These are phyloP conservation scores for Stachybotrys chlorohalonatus DNA, from an alignment of 2,329 filamentous ascomycete genomes.

Conservation along the genomic window DNA sequence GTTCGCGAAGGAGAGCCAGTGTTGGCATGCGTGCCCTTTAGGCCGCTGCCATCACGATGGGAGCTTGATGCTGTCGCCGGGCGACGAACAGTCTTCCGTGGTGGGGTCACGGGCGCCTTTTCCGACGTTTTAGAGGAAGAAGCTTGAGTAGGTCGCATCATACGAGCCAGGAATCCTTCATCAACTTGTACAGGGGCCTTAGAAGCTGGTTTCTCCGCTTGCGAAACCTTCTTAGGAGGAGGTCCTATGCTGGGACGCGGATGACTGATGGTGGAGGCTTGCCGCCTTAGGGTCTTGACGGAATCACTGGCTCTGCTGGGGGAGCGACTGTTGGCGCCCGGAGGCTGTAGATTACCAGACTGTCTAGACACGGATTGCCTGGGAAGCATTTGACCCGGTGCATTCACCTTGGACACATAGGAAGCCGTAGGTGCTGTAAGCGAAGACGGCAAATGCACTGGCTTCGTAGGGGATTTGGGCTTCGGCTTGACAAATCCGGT, in stretches of 20 bases:
- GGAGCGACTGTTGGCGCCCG: conserved; percentile 27
- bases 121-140: conserved; percentile 61
- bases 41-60: conserved; percentile 10
- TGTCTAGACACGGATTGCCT: conserved; percentile 14
- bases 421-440: conserved; percentile 62
- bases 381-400: conserved; percentile 12
- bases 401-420: conserved; percentile 50
- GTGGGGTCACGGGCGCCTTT: conserved; percentile 44
- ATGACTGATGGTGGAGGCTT: conserved; percentile 34
- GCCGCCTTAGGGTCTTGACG: conserved; percentile 30
- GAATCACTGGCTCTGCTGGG: conserved; percentile 35
- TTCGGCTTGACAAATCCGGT: conserved; percentile 48
- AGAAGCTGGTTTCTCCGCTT: conserved; percentile 26
- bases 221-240: conserved; percentile 42
- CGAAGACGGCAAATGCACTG: conserved; percentile 56
- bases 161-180: conserved; percentile 66
- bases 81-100: conserved; percentile 26
- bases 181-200: conserved; percentile 47
- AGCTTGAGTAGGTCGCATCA: conserved; percentile 68
- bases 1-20: background rate
- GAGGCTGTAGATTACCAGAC: conserved; percentile 23
- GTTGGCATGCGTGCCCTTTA: conserved; percentile 6
- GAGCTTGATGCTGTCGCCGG: conserved; percentile 10
- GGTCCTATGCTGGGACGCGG: conserved; percentile 46
- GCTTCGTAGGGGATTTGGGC: conserved; percentile 59